These are phyloP conservation scores for Aspergillus felis DNA, from an alignment of 2,329 filamentous ascomycete genomes.

Conservation along the genomic window DNA sequence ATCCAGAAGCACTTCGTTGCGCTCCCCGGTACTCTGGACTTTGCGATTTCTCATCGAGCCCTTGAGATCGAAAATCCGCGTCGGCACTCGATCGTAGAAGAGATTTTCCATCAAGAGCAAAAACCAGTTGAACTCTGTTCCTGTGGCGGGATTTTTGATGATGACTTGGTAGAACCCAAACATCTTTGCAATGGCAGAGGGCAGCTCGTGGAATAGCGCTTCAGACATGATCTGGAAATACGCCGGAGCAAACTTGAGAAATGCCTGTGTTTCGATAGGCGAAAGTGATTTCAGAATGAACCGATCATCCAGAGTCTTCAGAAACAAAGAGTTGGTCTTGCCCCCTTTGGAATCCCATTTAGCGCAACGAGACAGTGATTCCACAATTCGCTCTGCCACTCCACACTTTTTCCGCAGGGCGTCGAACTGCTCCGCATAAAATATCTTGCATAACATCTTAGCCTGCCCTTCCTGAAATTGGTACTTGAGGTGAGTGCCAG, in stretches of 20 bases:
- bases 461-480: constrained; percentile 93
- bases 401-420: constrained; percentile 89
- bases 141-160: constrained; percentile 90
- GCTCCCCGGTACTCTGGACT: constrained; percentile 90
- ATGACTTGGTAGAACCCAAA: constrained; percentile 96
- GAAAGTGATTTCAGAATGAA: constrained; percentile 90
- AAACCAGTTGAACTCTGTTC: constrained; percentile 91
- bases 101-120: constrained; percentile 95
- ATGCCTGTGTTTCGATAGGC: constrained; percentile 86
- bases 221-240: constrained; percentile 98
- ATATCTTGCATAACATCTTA: constrained; percentile 95
- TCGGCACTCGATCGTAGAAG: constrained; percentile 90
- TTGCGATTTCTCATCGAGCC: constrained; percentile 98
- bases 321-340: constrained; percentile 94
- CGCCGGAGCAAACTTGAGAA: constrained; percentile 89
- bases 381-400: constrained; percentile 87
- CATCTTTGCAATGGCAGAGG: constrained; percentile 98
- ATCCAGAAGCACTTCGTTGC: constrained; percentile 92
- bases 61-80: constrained; percentile 91
- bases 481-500: constrained; percentile 91
- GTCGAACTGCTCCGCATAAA: constrained; percentile 97
- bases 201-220: constrained; percentile 89
- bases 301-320: constrained; percentile 93
- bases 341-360: constrained; percentile 98
- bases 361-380: constrained; percentile 88